These are phyloP conservation scores for Blastobotrys chiropterorum DNA, from an alignment of 805 yeast genomes.

Conservation along the genomic window DNA sequence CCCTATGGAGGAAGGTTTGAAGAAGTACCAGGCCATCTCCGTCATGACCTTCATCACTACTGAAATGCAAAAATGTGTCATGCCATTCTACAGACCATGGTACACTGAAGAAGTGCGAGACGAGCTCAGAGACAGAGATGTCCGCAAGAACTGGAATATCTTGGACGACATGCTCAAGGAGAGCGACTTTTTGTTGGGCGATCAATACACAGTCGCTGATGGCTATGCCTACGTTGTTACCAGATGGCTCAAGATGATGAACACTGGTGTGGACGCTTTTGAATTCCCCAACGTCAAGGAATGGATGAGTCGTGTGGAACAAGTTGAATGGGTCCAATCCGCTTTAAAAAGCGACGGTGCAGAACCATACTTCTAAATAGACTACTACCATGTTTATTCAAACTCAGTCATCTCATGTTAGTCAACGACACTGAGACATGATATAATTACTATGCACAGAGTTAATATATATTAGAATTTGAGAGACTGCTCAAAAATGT, in stretches of 20 bases:
- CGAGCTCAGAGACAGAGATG: not conserved
- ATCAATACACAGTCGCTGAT: not conserved
- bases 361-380: too few relatives aligned
- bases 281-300: not conserved
- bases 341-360: not conserved
- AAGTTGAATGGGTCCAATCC: not conserved
- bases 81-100: not conserved
- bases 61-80: not conserved
- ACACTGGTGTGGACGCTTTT: not conserved
- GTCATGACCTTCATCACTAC: not conserved
- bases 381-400: too few relatives aligned
- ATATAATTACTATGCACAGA: too few relatives aligned
- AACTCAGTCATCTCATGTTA: too few relatives aligned
- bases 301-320: not conserved
- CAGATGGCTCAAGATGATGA: not conserved
- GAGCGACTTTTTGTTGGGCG: not conserved
- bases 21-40: not conserved
- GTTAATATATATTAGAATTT: not conserved
- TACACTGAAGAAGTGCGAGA: not conserved
- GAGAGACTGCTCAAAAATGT: slow-evolving; percentile 26
- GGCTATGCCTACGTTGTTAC: not conserved
- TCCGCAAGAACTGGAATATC: not conserved
- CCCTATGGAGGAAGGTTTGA: not conserved
- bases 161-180: not conserved
- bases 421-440: too few relatives aligned